phyloP scores from a whole-genome alignment of 129 eudicot genomes.

The Rutidosis leptorrhynchoides region DNA sequence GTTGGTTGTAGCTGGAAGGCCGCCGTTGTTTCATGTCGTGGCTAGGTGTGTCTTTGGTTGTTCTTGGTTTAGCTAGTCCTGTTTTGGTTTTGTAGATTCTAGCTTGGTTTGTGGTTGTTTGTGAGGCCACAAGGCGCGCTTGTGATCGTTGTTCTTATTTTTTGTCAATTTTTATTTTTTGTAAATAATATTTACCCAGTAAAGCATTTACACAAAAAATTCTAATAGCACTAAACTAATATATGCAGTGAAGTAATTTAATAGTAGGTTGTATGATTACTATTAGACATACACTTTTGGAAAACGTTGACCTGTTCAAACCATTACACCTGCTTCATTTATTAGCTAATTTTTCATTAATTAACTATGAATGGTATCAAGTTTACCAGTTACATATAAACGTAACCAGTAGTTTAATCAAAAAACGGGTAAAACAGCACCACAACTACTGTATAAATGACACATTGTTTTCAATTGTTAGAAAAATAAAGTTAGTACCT shows the following conservation, averaged over 20 bases:
- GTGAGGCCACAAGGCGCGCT: too few species aligned
- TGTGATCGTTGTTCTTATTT: too few species aligned
- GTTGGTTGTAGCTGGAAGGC: too few species aligned
- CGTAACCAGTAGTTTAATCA: background rate
- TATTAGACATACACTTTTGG: background rate
- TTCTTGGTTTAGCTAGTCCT: too few species aligned
- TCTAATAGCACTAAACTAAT: background rate
- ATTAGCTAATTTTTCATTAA: background rate
- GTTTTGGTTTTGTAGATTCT: too few species aligned
- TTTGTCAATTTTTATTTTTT: too few species aligned
- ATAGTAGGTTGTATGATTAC: background rate
- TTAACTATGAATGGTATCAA: background rate
- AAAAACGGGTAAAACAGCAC: background rate
- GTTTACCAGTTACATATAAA: background rate
- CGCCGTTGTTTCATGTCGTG: too few species aligned
- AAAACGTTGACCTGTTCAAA: background rate
- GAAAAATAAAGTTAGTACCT: slow-evolving; percentile 40
- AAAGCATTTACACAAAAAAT: too few species aligned
- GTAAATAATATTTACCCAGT: too few species aligned
- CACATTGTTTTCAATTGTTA: background rate
- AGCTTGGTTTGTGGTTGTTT: too few species aligned
- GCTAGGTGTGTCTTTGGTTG: too few species aligned
- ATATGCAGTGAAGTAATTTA: background rate
- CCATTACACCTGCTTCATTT: background rate
- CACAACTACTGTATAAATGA: background rate